A percentile compares a stretch with the other conserved stretches of the same genome.
These are phyloP conservation scores for Rhynchosporium agropyri DNA, from an alignment of 2,329 filamentous ascomycete genomes.

Conservation along the genomic window DNA sequence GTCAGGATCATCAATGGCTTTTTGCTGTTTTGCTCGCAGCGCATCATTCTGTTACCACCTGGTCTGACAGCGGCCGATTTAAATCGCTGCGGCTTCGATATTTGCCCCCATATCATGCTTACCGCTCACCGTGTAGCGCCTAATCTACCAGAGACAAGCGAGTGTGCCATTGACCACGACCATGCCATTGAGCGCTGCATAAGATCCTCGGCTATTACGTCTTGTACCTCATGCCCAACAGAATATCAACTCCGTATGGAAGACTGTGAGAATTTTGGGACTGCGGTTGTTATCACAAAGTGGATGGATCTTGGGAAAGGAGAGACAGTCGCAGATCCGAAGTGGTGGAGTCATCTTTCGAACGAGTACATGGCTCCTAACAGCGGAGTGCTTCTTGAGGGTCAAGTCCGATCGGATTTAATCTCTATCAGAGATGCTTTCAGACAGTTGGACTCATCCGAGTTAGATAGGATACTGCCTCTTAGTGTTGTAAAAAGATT, in stretches of 20 bases:
- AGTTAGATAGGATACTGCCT: slow-evolving; percentile 16
- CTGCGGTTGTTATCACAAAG: slow-evolving; percentile 22
- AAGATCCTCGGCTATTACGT: slow-evolving; percentile 17
- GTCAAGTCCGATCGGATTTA: slow-evolving; percentile 14
- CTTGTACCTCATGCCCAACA: slow-evolving; percentile 22
- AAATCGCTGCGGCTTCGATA: slow-evolving; percentile 13
- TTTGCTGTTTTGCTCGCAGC: slow-evolving; percentile 23
- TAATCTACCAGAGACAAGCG: slow-evolving; percentile 16
- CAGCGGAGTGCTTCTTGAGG: slow-evolving; percentile 14
- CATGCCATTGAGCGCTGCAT: slow-evolving; percentile 21
- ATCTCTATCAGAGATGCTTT: slow-evolving; percentile 16
- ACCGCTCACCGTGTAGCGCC: slow-evolving; percentile 1
- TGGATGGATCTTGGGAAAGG: slow-evolving; percentile 31
- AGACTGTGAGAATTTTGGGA: slow-evolving; percentile 19
- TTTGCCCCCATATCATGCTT: slow-evolving; percentile 23
- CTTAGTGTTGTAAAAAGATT: slow-evolving; percentile 16
- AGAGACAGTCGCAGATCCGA: slow-evolving; percentile 25
- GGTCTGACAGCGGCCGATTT: slow-evolving; percentile 10
- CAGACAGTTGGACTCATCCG: slow-evolving; percentile 13
- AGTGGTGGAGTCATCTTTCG: slow-evolving; percentile 27
- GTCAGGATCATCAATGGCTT: slow-evolving; percentile 22
- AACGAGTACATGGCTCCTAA: slow-evolving; percentile 19
- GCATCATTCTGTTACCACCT: slow-evolving; percentile 22
- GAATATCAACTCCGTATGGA: slow-evolving; percentile 22
- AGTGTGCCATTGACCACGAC: slow-evolving; percentile 22